Percentiles rank a stretch among this genome's conserved stretches.
phyloP scores from a whole-genome alignment of 371 early-diverging fungal genomes.

The Mucor circinelloides region DNA sequence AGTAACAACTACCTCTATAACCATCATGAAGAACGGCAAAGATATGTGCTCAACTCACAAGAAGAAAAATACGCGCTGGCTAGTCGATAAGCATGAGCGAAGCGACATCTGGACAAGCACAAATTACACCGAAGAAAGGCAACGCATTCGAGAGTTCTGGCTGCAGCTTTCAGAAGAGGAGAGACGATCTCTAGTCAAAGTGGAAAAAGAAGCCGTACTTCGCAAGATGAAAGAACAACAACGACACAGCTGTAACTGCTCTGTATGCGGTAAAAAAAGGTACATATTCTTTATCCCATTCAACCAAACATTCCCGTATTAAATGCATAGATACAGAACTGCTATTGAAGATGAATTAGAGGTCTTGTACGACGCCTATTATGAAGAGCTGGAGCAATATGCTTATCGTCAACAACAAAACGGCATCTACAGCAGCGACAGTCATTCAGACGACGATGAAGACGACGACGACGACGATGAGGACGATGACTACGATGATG shows the following conservation, averaged over 20 bases:
- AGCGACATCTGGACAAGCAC: conserved; percentile 70
- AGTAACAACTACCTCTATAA: background rate
- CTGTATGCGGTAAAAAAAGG: conserved; percentile 87
- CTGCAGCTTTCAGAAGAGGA: conserved; percentile 84
- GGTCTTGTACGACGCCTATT: conserved; percentile 89
- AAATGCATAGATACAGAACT: conserved; percentile 49
- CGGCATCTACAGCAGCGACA: conserved; percentile 2
- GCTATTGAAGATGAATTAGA: conserved; percentile 92
- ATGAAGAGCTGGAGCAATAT: conserved; percentile 87
- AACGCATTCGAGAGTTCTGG: conserved; percentile 90
- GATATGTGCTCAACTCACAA: background rate
- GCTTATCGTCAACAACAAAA: conserved; percentile 76
- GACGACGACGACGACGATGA: conserved; percentile 32
- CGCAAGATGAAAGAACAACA: conserved; percentile 94
- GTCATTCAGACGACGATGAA: conserved; percentile 17
- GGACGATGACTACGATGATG: conserved; percentile 30
- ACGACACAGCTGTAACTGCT: conserved; percentile 87
- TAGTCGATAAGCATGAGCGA: conserved; percentile 9
- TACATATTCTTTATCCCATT: conserved; percentile 21
- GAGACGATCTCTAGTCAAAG: conserved; percentile 79
- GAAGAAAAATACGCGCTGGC: conserved; percentile 11
- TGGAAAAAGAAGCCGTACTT: conserved; percentile 90
- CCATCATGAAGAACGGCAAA: background rate
- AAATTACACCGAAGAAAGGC: conserved; percentile 78
- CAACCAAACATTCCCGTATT: background rate